These are phyloP conservation scores for Paecilomyces fulvus DNA, from an alignment of 2,329 filamentous ascomycete species.

Conservation along the genomic window DNA sequence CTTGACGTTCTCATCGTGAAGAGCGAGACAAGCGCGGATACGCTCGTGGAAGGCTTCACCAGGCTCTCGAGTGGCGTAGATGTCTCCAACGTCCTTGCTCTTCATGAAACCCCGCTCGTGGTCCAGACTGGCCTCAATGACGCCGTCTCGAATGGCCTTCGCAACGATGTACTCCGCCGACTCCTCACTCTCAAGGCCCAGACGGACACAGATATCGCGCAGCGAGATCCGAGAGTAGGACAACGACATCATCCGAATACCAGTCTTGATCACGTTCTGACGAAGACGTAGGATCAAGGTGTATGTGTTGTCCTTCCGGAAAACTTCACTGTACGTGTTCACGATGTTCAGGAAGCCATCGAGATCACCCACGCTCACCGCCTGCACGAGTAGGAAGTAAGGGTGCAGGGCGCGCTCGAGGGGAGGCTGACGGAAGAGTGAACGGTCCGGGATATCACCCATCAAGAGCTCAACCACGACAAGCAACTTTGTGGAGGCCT, in stretches of 20 bases:
- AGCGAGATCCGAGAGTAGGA: conserved; percentile 97
- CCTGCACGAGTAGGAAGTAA: conserved; percentile 89
- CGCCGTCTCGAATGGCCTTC: conserved; percentile 94
- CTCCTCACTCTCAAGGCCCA: conserved; percentile 91
- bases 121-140: conserved; percentile 91
- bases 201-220: conserved; percentile 90
- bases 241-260: conserved; percentile 97
- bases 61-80: conserved; percentile 91
- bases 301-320: conserved; percentile 91
- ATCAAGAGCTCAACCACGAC: conserved; percentile 94
- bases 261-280: conserved; percentile 99
- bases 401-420: conserved; percentile 83
- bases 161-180: conserved; percentile 98
- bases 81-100: conserved; percentile 91
- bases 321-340: conserved; percentile 69
- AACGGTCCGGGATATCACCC: conserved; percentile 95
- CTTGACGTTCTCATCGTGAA: conserved; percentile 98
- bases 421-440: conserved; percentile 81
- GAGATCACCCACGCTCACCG: conserved; percentile 91
- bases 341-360: conserved; percentile 88
- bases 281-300: conserved; percentile 87
- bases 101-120: conserved; percentile 97
- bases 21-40: conserved; percentile 78
- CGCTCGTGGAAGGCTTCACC: conserved; percentile 97
- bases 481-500: conserved; percentile 92